Evolutionary conservation across 805 yeast genomes (phyloP).

Genomic region (Suhomyces pyralidae): DNA sequence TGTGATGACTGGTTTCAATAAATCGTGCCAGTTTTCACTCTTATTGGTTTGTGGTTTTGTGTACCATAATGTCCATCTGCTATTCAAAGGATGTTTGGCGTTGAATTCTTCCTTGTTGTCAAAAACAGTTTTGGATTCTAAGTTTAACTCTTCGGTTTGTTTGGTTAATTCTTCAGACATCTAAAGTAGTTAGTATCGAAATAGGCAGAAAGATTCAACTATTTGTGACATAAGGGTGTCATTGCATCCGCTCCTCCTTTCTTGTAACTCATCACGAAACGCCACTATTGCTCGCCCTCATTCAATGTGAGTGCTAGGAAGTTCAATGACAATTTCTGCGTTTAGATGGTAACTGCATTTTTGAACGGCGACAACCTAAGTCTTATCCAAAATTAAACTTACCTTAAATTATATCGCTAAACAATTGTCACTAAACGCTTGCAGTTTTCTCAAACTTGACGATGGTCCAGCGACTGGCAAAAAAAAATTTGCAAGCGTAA

Average conservation of each 20-base stretch:
- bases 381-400: neutral
- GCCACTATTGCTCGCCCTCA: neutral
- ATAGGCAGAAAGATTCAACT: neutral
- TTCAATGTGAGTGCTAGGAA: neutral
- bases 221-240: neutral
- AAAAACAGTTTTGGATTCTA: slow-evolving; percentile 51
- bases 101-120: slow-evolving; percentile 61
- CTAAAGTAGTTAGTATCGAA: slow-evolving; percentile 11
- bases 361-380: neutral
- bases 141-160: slow-evolving; percentile 43
- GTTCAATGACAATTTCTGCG: neutral
- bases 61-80: slow-evolving; percentile 96
- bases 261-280: neutral
- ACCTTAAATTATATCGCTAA: slow-evolving; percentile 2
- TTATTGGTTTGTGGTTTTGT: slow-evolving; percentile 84
- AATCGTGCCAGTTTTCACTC: slow-evolving; percentile 86
- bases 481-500: slow-evolving; percentile 25
- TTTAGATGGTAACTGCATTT: neutral
- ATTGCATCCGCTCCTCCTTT: neutral
- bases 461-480: slow-evolving; percentile 9
- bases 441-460: slow-evolving; percentile 8
- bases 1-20: slow-evolving; percentile 87
- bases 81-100: slow-evolving; percentile 84
- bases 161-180: slow-evolving; percentile 46
- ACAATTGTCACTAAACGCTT: neutral